phyloP scores from a whole-genome alignment of 495 filamentous ascomycete genomes.

The Choiromyces venosus region DNA sequence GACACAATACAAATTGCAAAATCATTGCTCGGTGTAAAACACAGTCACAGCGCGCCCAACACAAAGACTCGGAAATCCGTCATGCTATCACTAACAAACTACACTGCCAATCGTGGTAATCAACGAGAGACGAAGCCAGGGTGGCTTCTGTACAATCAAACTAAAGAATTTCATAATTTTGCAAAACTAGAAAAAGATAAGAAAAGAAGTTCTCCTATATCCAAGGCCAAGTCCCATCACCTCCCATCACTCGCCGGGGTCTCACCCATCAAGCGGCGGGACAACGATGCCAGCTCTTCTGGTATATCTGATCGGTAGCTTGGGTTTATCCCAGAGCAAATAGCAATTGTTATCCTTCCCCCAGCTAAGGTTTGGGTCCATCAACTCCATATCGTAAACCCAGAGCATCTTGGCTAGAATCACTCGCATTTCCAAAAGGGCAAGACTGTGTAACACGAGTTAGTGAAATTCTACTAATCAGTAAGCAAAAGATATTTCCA shows the following conservation, averaged over 20 bases:
- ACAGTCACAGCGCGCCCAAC: not conserved
- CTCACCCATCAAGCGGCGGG: constrained; percentile 7
- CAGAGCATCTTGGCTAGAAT: constrained; percentile 53
- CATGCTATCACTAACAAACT: no score
- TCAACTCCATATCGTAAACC: constrained; percentile 52
- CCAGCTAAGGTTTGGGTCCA: constrained; percentile 46
- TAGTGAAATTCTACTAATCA: not conserved
- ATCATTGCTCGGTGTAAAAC: not conserved
- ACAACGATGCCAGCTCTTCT: constrained; percentile 18
- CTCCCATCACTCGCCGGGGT: not conserved
- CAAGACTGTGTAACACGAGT: constrained; percentile 41
- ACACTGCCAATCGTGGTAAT: not conserved
- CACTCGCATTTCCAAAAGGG: constrained; percentile 51
- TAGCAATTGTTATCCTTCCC: constrained; percentile 43
- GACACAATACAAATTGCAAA: no score
- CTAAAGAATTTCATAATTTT: not conserved
- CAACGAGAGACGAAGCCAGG: not conserved
- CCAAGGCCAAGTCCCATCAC: not conserved
- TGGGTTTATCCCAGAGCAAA: constrained; percentile 48
- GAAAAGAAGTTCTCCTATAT: no score
- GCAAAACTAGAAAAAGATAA: not conserved
- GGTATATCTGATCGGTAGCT: constrained; percentile 38
- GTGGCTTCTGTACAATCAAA: not conserved
- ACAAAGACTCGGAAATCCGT: not conserved
- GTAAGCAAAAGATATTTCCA: not conserved